Evolutionary conservation across 768 basidiomycete species (phyloP).

Genomic region (Tricholoma furcatifolium): DNA sequence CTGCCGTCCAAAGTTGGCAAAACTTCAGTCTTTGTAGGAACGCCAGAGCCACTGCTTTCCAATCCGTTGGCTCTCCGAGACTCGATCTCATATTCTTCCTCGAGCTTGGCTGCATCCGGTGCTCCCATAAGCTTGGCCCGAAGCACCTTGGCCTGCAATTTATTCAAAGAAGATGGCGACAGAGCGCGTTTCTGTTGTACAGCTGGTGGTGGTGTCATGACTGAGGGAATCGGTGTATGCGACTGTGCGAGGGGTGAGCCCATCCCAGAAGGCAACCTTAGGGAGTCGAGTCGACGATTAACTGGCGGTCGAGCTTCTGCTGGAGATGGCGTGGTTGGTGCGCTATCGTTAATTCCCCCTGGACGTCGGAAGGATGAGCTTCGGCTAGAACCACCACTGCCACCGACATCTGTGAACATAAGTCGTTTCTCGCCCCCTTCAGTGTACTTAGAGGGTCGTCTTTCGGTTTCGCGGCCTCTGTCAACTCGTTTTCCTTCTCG

Average conservation of each 20-base stretch:
- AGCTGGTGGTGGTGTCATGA: slow-evolving; percentile 70
- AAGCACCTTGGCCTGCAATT: slow-evolving; percentile 88
- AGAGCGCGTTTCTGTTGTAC: slow-evolving; percentile 43
- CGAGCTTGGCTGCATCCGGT: slow-evolving; percentile 74
- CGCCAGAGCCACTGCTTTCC: slow-evolving; percentile 36
- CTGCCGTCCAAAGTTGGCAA: slow-evolving; percentile 85
- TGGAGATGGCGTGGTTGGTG: slow-evolving; percentile 64
- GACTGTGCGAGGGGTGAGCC: slow-evolving; percentile 59
- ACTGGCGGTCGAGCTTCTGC: slow-evolving; percentile 33
- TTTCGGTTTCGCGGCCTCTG: slow-evolving; percentile 31
- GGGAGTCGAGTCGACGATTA: slow-evolving; percentile 57
- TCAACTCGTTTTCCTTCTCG: slow-evolving; percentile 56
- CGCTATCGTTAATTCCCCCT: slow-evolving; percentile 54
- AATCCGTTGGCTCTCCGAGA: slow-evolving; percentile 46
- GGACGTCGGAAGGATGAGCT: slow-evolving; percentile 88
- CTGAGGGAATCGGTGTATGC: slow-evolving; percentile 86
- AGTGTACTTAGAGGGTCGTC: slow-evolving; percentile 28
- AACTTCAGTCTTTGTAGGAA: slow-evolving; percentile 71
- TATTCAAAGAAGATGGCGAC: slow-evolving; percentile 83
- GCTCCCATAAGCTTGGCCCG: slow-evolving; percentile 85
- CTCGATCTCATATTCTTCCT: slow-evolving; percentile 84
- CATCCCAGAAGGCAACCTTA: slow-evolving; percentile 59
- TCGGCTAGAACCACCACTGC: slow-evolving; percentile 70
- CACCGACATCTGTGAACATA: slow-evolving; percentile 66
- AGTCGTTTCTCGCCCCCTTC: slow-evolving; percentile 54